These are phyloP conservation scores for Botrytis tulipae DNA, from an alignment of 2,329 filamentous ascomycete genomes.

Conservation along the genomic window DNA sequence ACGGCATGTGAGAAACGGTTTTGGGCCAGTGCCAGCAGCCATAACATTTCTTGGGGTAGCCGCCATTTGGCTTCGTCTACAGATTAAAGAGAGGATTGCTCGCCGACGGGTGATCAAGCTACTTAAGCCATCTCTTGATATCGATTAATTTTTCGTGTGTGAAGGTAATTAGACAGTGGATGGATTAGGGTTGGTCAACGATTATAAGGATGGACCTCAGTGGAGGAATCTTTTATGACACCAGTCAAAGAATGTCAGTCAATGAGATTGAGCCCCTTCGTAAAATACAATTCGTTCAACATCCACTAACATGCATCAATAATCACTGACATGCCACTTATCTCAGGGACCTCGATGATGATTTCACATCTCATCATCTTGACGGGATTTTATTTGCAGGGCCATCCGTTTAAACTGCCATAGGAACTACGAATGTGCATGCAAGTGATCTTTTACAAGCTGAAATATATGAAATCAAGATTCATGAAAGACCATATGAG, in stretches of 20 bases:
- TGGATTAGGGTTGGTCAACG: constrained; percentile 55
- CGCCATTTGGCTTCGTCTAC: neutral
- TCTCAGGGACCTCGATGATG: neutral
- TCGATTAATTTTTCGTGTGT: constrained; percentile 42
- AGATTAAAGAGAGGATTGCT: neutral
- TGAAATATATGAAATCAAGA: neutral
- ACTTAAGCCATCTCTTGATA: neutral
- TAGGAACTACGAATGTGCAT: neutral
- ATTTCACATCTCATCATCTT: neutral
- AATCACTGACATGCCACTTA: neutral
- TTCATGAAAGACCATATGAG: neutral
- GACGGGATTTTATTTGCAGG: neutral
- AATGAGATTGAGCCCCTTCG: neutral
- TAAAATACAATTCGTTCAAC: neutral
- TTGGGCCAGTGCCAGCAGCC: neutral
- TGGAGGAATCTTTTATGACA: neutral
- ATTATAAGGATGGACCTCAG: constrained; percentile 50
- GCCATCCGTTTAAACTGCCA: neutral
- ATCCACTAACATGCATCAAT: constrained; percentile 32
- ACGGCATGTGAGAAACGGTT: neutral
- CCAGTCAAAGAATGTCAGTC: neutral
- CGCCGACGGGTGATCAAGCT: neutral
- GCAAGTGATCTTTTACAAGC: neutral
- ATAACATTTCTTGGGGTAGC: neutral
- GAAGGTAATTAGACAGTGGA: constrained; percentile 52